These are phyloP conservation scores for Geranium brycei DNA, from an alignment of 345 rosid genomes.

Conservation along the genomic window DNA sequence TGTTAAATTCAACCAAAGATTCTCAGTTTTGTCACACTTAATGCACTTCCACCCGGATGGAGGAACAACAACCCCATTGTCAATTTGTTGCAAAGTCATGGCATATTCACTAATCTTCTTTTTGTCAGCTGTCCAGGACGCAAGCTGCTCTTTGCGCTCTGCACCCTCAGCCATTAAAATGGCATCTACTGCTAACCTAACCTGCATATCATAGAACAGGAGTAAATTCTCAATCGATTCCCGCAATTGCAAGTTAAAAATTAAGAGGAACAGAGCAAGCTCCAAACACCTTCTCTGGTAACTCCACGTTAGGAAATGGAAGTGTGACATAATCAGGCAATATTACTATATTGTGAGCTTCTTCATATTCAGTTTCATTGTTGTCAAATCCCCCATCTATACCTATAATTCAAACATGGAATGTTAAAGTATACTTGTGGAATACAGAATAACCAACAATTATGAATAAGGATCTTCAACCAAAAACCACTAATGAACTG, in stretches of 20 bases:
- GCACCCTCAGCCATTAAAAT: slow-evolving; percentile 72
- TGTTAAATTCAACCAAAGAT: slow-evolving; percentile 92
- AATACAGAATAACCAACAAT: slow-evolving; percentile 1
- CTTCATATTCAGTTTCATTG: slow-evolving; percentile 75
- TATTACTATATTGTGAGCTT: slow-evolving; percentile 48
- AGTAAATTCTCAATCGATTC: neutral
- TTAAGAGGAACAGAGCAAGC: neutral
- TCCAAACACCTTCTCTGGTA: slow-evolving; percentile 84
- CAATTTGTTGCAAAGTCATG: slow-evolving; percentile 58
- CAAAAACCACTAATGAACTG: neutral
- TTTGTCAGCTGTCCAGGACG: slow-evolving; percentile 89
- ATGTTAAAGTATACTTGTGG: neutral
- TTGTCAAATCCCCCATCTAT: slow-evolving; percentile 91
- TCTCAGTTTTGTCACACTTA: slow-evolving; percentile 83
- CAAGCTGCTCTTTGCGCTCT: slow-evolving; percentile 75
- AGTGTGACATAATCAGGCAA: slow-evolving; percentile 64
- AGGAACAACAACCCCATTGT: slow-evolving; percentile 60
- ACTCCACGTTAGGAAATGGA: slow-evolving; percentile 79
- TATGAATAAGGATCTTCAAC: neutral
- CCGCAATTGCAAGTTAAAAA: neutral
- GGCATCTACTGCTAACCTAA: slow-evolving; percentile 84
- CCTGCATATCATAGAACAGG: slow-evolving; percentile 27
- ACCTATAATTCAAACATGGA: slow-evolving; percentile 33
- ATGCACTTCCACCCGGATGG: slow-evolving; percentile 89
- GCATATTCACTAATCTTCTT: slow-evolving; percentile 76